These are phyloP conservation scores for Schwanniomyces polymorphus DNA, from an alignment of 805 yeast species.

Conservation along the genomic window DNA sequence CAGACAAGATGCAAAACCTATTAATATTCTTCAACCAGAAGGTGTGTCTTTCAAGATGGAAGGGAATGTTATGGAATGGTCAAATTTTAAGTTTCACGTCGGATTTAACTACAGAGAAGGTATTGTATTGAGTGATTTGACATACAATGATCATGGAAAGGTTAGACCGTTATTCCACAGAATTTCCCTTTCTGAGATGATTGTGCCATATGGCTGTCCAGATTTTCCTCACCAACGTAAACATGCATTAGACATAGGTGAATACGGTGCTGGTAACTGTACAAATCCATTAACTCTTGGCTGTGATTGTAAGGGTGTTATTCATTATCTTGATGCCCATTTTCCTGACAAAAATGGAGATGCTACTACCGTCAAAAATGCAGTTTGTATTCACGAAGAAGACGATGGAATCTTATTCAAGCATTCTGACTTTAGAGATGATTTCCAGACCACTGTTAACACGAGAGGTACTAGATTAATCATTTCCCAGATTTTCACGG, in stretches of 20 bases:
- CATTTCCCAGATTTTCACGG: constrained; percentile 80
- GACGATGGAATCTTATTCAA: constrained; percentile 79
- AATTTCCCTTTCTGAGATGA: constrained; percentile 77
- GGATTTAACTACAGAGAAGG: constrained; percentile 89
- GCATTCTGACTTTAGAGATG: constrained; percentile 84
- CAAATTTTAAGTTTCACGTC: constrained; percentile 73
- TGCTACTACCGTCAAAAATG: constrained; percentile 70
- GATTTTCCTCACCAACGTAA: constrained; percentile 81
- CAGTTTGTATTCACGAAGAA: constrained; percentile 83
- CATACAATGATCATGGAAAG: constrained; percentile 74
- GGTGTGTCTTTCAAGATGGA: constrained; percentile 77
- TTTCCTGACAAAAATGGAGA: constrained; percentile 68
- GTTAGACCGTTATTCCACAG: constrained; percentile 77
- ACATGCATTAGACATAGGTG: constrained; percentile 86
- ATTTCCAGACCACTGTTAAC: constrained; percentile 69
- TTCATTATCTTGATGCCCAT: constrained; percentile 81
- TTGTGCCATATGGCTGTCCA: constrained; percentile 82
- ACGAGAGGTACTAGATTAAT: constrained; percentile 75
- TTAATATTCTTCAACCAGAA: constrained; percentile 73
- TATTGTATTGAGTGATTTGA: constrained; percentile 70
- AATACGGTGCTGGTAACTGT: constrained; percentile 85
- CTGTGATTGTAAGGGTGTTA: constrained; percentile 85
- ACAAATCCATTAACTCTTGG: constrained; percentile 77
- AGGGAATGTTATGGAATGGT: constrained; percentile 73
- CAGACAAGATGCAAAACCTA: constrained; percentile 66